Evolutionary conservation across 2,329 filamentous ascomycete genomes (phyloP).

Genomic region (Colletotrichum euphorbiae): DNA sequence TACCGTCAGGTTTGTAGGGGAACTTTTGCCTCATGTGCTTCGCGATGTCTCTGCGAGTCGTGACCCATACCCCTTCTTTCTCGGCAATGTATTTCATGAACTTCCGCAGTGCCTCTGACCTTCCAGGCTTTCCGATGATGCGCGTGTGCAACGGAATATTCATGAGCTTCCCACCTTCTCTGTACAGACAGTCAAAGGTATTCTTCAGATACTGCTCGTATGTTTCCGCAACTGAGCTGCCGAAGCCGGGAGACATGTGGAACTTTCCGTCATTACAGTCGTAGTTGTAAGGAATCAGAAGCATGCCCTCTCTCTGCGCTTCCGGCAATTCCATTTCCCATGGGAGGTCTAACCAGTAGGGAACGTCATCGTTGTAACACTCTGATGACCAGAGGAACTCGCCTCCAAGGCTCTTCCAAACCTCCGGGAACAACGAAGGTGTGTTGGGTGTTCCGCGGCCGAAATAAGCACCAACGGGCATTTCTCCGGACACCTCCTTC

Average conservation of each 20-base stretch:
- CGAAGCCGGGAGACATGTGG: slow-evolving; percentile 56
- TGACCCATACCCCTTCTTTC: slow-evolving; percentile 57
- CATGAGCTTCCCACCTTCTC: slow-evolving; percentile 57
- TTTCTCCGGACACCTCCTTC: slow-evolving; percentile 47
- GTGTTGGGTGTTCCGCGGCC: slow-evolving; percentile 48
- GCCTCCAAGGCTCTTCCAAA: slow-evolving; percentile 45
- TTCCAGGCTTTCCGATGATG: slow-evolving; percentile 54
- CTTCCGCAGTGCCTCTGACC: slow-evolving; percentile 52
- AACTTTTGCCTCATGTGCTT: slow-evolving; percentile 49
- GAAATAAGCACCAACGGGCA: slow-evolving; percentile 51
- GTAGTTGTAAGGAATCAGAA: slow-evolving; percentile 53
- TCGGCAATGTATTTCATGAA: slow-evolving; percentile 53
- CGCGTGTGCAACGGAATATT: slow-evolving; percentile 54
- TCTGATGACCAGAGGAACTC: slow-evolving; percentile 47
- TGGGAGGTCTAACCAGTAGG: slow-evolving; percentile 46
- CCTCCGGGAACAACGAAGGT: slow-evolving; percentile 43
- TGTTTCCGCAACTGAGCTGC: slow-evolving; percentile 50
- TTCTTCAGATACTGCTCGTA: slow-evolving; percentile 56
- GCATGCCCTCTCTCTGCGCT: slow-evolving; percentile 51
- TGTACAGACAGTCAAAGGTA: slow-evolving; percentile 54
- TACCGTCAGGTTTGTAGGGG: slow-evolving; percentile 37
- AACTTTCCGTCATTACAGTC: slow-evolving; percentile 57
- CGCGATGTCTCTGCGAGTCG: slow-evolving; percentile 56
- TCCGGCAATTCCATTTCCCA: slow-evolving; percentile 45
- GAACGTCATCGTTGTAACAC: slow-evolving; percentile 47